These are phyloP conservation scores for Annulohypoxylon moriforme DNA, from an alignment of 495 filamentous ascomycete genomes.

Conservation along the genomic window DNA sequence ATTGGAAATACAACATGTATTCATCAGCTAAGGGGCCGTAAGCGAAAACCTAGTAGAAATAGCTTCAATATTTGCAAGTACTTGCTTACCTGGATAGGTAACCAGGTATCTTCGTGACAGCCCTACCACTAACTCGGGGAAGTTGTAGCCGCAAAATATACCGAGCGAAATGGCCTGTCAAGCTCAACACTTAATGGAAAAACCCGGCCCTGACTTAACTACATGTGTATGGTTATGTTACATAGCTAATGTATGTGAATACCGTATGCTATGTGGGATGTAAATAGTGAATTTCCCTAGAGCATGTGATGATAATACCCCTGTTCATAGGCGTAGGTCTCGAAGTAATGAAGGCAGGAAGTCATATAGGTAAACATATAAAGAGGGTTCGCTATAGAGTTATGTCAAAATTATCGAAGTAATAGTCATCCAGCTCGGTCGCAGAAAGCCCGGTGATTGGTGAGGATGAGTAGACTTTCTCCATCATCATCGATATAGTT, in stretches of 20 bases:
- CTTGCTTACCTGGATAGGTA: neutral
- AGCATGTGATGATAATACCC: neutral
- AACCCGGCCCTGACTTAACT: neutral
- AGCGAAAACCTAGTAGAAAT: neutral
- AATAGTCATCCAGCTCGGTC: neutral
- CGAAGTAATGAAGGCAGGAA: neutral
- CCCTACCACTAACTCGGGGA: conserved; percentile 10
- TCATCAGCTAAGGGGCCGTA: neutral
- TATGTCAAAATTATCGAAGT: neutral
- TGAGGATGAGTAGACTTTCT: neutral
- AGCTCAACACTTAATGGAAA: neutral
- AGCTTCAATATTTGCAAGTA: neutral
- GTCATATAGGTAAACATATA: neutral
- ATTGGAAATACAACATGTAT: no score
- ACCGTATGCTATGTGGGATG: neutral
- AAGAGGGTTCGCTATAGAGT: neutral
- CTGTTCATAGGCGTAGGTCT: neutral
- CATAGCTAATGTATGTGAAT: neutral
- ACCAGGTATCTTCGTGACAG: neutral
- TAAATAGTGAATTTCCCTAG: neutral
- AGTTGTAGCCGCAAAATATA: conserved; percentile 7
- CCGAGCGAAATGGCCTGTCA: neutral
- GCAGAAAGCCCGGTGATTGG: neutral
- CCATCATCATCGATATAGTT: neutral
- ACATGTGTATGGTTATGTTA: neutral